Conservation (phyloP, 2,329 filamentous ascomycete species). For the Pseudonectria buxi region DNA sequence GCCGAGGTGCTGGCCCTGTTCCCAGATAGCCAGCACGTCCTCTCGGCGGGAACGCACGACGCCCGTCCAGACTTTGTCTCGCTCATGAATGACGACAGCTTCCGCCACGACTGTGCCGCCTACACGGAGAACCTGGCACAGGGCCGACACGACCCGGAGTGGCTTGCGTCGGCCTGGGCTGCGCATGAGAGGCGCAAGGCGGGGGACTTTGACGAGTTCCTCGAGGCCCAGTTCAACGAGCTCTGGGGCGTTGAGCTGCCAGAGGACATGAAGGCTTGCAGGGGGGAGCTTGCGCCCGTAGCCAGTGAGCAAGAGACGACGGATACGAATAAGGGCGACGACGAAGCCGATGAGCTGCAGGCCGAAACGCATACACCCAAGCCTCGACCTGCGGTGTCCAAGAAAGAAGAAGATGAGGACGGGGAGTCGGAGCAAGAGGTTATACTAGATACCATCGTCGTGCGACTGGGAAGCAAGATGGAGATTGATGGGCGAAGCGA, state of each 20-base stretch:
- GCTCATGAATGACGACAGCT: constrained; percentile 40
- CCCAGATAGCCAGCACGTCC: constrained; percentile 32
- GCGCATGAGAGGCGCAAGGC: constrained; percentile 42
- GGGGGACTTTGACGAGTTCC: constrained; percentile 44
- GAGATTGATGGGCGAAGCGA: too few species aligned
- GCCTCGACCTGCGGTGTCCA: too few species aligned
- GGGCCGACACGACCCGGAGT: constrained; percentile 46
- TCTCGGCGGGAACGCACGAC: constrained; percentile 26
- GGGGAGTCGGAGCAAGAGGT: too few species aligned
- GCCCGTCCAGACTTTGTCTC: constrained; percentile 36
- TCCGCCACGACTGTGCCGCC: constrained; percentile 39
- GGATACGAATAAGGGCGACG: background rate
- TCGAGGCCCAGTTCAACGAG: constrained; percentile 37
- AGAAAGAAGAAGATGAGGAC: too few species aligned
- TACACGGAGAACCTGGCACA: constrained; percentile 39
- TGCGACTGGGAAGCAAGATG: background rate
- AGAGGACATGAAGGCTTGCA: constrained; percentile 20
- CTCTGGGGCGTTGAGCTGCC: constrained; percentile 42
- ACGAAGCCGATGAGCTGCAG: background rate
- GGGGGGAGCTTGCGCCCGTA: background rate
- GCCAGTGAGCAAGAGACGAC: background rate
- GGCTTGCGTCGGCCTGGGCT: constrained; percentile 45
- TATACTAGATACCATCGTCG: too few species aligned
- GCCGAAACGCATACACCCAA: too few species aligned
- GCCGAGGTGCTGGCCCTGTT: constrained; percentile 32